Base-by-base conservation (phyloP, 2,329 filamentous ascomycete species). In the Corynespora cassiicola region DNA sequence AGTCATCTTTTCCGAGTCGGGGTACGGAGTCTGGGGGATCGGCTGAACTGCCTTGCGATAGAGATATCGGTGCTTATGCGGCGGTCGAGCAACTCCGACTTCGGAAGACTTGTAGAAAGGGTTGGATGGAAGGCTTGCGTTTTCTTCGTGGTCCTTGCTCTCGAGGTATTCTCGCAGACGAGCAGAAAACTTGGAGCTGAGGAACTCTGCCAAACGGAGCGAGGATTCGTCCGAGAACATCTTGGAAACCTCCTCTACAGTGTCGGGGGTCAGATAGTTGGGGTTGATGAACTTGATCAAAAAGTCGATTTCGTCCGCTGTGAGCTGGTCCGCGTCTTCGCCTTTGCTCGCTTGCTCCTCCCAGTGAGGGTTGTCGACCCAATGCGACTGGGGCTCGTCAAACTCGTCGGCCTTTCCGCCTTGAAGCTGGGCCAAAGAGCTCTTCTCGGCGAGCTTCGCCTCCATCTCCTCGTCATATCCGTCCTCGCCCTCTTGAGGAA, bases 31-130 rank as follows among this genome's bases (percentile, higher is more conserved):
- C 47, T 36, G 70, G 8, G 62, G 58, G 17, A 61, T 56, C 2
- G 56, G 61, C 17, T 69, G 32, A 59, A 76, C 51, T 71, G 72
- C 67, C 53, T 90, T 84, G 43, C 88, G 80, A 69, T 94, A 99
- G 2, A 96, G 76, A 66, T 87, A 99, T 10, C 91, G 88, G 63
- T 96, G 90, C 74, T 99, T 99, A 73, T 99, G 91, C 1, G 94
- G 94, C 24, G 94, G 94, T 20, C 82, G 80, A 6, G 94, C 88
- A 7, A 95, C 86, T 72, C 70, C 26, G 75, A 80, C 46, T 72
- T 72, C 56, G 4, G 58, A 56, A 5, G 35, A 34, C 26, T 52
- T 52, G 38, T 55, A 56, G 32, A 56, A 52, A 2, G 63, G 65
- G 45, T 66, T 66, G 8, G 58, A 36, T 7, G 59, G 59, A 14